A percentile compares a stretch with the other conserved stretches of the same genome.
Conservation (phyloP, 306 rosid species). For the Vigna reflexopilosa region DNA sequence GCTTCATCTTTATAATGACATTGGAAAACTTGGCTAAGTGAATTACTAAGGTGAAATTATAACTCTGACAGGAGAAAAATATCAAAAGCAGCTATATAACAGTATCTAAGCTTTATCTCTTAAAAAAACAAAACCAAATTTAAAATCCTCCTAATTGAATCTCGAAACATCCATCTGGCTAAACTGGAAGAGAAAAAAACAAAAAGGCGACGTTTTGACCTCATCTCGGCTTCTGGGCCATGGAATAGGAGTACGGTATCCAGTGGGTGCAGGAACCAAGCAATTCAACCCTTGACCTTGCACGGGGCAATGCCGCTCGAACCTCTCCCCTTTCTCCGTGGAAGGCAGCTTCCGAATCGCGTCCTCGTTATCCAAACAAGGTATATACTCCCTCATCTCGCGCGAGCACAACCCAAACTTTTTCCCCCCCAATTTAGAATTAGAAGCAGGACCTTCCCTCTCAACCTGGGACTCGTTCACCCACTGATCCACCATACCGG, state of each 20-base stretch:
- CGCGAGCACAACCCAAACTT: constrained; percentile 66
- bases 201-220: constrained; percentile 51
- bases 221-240: constrained; percentile 96
- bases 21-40: background rate
- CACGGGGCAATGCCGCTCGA: constrained; percentile 86
- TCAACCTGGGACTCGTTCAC: constrained; percentile 59
- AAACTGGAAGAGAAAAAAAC: background rate
- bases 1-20: background rate
- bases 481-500: constrained; percentile 77
- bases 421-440: constrained; percentile 43
- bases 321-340: constrained; percentile 71
- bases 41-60: background rate
- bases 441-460: constrained; percentile 23
- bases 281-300: constrained; percentile 64
- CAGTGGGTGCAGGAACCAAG: constrained; percentile 89
- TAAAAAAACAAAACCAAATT: background rate
- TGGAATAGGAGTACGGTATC: constrained; percentile 77
- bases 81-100: background rate
- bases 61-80: background rate
- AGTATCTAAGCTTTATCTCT: background rate
- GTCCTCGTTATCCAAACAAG: constrained; percentile 82
- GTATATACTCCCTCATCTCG: constrained; percentile 79
- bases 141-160: constrained; percentile 9
- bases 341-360: constrained; percentile 72
- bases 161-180: constrained; percentile 5